A percentile compares a stretch with the other conserved stretches of the same genome.
Evolutionary conservation across 192 early-diverging fungal genomes (phyloP).

Genomic region (Backusella westeae): DNA sequence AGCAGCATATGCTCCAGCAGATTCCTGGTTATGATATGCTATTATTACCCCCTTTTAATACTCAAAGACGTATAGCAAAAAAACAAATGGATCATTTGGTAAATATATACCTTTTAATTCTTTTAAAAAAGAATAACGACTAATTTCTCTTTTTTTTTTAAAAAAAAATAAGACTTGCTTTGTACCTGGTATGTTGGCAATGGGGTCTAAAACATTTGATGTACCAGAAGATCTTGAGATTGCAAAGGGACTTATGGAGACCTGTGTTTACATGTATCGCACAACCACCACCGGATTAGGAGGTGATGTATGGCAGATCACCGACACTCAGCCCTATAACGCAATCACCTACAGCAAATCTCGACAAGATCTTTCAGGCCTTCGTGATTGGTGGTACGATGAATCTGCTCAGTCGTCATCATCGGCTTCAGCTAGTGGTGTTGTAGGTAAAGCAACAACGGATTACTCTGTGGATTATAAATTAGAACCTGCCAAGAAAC

Average conservation of each 20-base stretch:
- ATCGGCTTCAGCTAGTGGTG: background rate
- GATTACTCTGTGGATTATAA: slow-evolving; percentile 14
- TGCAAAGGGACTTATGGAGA: slow-evolving; percentile 43
- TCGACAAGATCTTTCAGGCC: background rate
- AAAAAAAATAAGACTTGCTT: slow-evolving; percentile 43
- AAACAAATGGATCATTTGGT: slow-evolving; percentile 35
- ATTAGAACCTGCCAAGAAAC: background rate
- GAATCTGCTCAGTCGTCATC: background rate
- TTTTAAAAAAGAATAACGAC: background rate
- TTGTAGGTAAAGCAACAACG: background rate
- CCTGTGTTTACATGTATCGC: slow-evolving; percentile 45
- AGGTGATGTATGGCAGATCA: slow-evolving; percentile 43
- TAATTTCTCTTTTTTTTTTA: background rate
- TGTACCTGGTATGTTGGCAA: slow-evolving; percentile 52
- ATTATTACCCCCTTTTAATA: slow-evolving; percentile 22
- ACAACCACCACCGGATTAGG: slow-evolving; percentile 44
- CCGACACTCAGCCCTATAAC: background rate
- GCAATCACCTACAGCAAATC: slow-evolving; percentile 18
- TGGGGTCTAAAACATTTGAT: slow-evolving; percentile 49
- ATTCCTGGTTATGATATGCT: slow-evolving; percentile 19
- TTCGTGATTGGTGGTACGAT: slow-evolving; percentile 17
- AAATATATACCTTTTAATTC: background rate
- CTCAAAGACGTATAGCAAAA: background rate
- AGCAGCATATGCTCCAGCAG: slow-evolving; percentile 25
- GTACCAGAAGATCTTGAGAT: slow-evolving; percentile 43